Evolutionary conservation across 2,329 filamentous ascomycete genomes (phyloP).

Genomic region (Verticillium zaregamsianum): DNA sequence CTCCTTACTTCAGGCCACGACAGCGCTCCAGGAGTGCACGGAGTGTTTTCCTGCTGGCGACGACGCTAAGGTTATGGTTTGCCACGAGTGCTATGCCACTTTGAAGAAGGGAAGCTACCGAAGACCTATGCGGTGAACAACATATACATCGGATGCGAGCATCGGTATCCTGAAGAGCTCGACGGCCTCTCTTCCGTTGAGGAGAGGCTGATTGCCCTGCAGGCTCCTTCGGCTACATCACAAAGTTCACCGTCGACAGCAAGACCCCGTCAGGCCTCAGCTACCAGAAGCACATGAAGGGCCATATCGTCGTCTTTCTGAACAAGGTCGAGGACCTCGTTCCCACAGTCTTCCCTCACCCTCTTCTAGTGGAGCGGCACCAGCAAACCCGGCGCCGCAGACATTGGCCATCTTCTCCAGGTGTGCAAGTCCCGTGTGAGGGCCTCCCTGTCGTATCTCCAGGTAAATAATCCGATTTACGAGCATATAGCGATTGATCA

Average conservation of each 20-base stretch:
- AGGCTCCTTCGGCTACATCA: constrained; percentile 8
- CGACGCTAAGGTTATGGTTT: not conserved
- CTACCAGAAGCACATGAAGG: constrained; percentile 9
- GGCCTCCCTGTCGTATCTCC: too few relatives aligned
- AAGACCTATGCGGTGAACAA: not conserved
- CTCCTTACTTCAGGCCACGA: not conserved
- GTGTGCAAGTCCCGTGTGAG: too few relatives aligned
- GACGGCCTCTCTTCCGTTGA: not conserved
- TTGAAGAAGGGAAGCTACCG: not conserved
- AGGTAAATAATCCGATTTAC: too few relatives aligned
- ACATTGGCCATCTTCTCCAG: too few relatives aligned
- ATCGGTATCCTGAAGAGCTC: not conserved
- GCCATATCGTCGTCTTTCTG: constrained; percentile 7
- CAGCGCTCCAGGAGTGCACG: not conserved
- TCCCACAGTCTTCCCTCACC: too few relatives aligned
- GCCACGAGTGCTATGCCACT: not conserved
- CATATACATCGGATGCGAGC: not conserved
- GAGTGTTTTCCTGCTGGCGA: not conserved
- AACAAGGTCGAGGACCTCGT: not conserved
- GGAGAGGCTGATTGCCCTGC: constrained; percentile 4
- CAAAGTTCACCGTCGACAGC: constrained; percentile 3
- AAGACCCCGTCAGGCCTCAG: not conserved
- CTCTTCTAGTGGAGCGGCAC: too few relatives aligned
- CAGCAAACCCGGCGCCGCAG: too few relatives aligned
- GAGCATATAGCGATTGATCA: too few relatives aligned